Conservation (phyloP, 1,284 basidiomycete species). For the Ceraceosorus bombacis region DNA sequence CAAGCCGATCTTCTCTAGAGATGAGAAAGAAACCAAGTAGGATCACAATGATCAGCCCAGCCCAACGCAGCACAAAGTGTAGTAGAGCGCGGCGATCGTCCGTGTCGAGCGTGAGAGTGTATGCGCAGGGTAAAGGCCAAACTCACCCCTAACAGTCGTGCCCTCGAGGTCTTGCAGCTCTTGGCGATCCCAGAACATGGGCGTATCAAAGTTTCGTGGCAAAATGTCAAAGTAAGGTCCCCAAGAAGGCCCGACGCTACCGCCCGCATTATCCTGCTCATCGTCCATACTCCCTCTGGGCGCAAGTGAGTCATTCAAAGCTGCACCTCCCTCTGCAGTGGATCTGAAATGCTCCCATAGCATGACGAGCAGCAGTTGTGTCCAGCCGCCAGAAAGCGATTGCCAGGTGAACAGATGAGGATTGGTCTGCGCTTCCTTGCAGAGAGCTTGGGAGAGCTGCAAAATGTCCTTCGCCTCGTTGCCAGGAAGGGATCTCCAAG, state of each 20-base stretch:
- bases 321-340: background rate
- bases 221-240: constrained; percentile 51
- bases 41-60: no score
- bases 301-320: background rate
- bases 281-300: no score
- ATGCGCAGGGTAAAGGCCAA: background rate
- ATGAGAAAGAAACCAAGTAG: no score
- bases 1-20: constrained; percentile 70
- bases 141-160: constrained; percentile 60
- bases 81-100: background rate
- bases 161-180: constrained; percentile 73
- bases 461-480: constrained; percentile 16
- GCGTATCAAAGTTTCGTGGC: constrained; percentile 70
- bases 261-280: background rate
- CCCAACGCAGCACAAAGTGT: no score
- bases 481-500: no score
- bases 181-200: constrained; percentile 82
- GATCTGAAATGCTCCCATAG: constrained; percentile 71
- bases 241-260: constrained; percentile 26
- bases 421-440: background rate
- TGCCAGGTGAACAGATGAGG: constrained; percentile 5
- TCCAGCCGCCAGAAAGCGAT: constrained; percentile 60
- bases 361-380: constrained; percentile 80
- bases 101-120: background rate
- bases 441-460: constrained; percentile 9